These are phyloP conservation scores for Gossypium anomalum DNA, from an alignment of 345 rosid genomes.

Conservation along the genomic window DNA sequence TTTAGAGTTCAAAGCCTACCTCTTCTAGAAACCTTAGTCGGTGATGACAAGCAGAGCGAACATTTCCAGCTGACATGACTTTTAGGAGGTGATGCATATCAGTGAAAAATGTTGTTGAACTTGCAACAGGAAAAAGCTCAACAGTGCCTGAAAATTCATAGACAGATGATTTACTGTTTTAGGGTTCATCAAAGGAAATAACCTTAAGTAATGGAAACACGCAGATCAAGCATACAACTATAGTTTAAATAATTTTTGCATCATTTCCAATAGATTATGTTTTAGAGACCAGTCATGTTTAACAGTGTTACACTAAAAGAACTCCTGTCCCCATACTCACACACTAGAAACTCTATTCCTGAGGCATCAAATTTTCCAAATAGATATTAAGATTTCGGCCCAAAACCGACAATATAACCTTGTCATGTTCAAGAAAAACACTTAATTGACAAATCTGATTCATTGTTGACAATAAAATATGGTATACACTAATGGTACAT, in stretches of 20 bases:
- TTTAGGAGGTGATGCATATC: slow-evolving; percentile 47
- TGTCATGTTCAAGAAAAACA: not conserved
- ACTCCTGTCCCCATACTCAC: not conserved
- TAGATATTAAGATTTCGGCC: not conserved
- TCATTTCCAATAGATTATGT: not conserved
- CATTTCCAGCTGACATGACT: slow-evolving; percentile 45
- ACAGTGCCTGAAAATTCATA: slow-evolving; percentile 25
- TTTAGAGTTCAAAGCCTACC: slow-evolving; percentile 21
- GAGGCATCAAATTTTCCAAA: not conserved
- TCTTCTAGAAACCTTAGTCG: slow-evolving; percentile 50
- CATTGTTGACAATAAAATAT: not conserved
- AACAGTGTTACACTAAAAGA: not conserved
- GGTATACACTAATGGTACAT: not conserved
- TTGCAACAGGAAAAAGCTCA: slow-evolving; percentile 49
- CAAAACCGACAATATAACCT: not conserved
- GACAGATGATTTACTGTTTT: not conserved
- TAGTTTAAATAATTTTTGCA: not conserved
- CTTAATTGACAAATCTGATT: not conserved
- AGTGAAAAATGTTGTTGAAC: slow-evolving; percentile 43
- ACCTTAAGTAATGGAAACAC: not conserved
- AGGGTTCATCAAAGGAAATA: not conserved
- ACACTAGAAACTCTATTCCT: not conserved
- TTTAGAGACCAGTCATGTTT: not conserved
- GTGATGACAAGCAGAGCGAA: slow-evolving; percentile 46
- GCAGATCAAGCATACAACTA: not conserved